Percentiles rank a stretch among this genome's conserved stretches.
These are phyloP conservation scores for Pleurotus cornucopiae DNA, from an alignment of 768 basidiomycete genomes.

Conservation along the genomic window DNA sequence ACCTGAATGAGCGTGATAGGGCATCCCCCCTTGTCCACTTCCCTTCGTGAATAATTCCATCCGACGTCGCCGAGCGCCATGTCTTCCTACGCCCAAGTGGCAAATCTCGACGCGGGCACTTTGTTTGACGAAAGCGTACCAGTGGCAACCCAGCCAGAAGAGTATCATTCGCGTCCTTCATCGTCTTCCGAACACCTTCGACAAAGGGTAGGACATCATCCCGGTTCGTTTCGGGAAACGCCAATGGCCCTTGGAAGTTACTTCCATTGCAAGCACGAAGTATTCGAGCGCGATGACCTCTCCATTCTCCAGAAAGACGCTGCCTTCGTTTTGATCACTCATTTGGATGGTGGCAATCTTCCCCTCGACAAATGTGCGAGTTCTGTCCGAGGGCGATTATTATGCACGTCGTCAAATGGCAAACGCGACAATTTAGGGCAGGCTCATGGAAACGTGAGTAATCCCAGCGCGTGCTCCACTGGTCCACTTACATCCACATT, in stretches of 20 bases:
- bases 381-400: no score
- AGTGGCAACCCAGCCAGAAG: slow-evolving; percentile 36
- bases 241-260: slow-evolving; percentile 36
- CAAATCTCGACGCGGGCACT: neutral
- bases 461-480: no score
- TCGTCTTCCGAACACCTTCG: slow-evolving; percentile 13
- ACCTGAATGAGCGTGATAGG: no score
- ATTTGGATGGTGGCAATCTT: slow-evolving; percentile 24
- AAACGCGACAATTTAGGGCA: no score
- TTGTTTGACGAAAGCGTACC: neutral
- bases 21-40: no score
- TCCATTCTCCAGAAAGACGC: slow-evolving; percentile 40
- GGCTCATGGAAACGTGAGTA: no score
- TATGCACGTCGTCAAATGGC: no score
- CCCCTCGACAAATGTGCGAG: slow-evolving; percentile 34
- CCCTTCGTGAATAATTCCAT: no score
- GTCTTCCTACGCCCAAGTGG: no score
- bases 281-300: slow-evolving; percentile 41
- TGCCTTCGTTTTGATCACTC: slow-evolving; percentile 28
- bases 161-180: slow-evolving; percentile 30
- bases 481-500: no score
- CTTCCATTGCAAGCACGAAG: slow-evolving; percentile 54
- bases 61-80: no score
- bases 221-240: slow-evolving; percentile 21
- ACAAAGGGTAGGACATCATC: slow-evolving; percentile 21